phyloP scores from a whole-genome alignment of 2,329 filamentous ascomycete species.

The Dactylellina leptospora region DNA sequence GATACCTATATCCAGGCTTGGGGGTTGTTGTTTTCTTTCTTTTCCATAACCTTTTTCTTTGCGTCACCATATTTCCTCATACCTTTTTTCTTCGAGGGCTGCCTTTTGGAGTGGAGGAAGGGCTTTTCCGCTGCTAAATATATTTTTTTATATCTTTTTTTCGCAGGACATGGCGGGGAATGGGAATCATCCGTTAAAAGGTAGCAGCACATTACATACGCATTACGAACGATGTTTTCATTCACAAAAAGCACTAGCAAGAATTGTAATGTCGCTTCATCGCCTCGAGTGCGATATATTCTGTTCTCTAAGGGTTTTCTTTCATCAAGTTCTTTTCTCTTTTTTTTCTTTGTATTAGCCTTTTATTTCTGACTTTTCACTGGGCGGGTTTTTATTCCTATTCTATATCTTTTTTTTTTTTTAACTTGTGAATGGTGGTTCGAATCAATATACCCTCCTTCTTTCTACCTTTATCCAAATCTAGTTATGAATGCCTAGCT shows the following conservation, averaged over 20 bases:
- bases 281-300: slow-evolving; percentile 35
- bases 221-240: slow-evolving; percentile 43
- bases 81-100: background rate
- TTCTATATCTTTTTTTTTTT: slow-evolving; percentile 18
- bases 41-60: background rate
- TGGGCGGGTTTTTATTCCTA: slow-evolving; percentile 24
- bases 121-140: background rate
- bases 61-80: background rate
- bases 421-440: slow-evolving; percentile 18
- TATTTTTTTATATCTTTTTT: background rate
- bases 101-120: background rate
- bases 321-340: background rate
- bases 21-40: background rate
- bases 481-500: background rate
- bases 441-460: slow-evolving; percentile 17
- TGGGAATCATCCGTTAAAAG: background rate
- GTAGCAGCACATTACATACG: slow-evolving; percentile 25
- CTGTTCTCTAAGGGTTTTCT: slow-evolving; percentile 1
- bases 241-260: slow-evolving; percentile 43
- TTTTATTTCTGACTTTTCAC: slow-evolving; percentile 15
- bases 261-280: slow-evolving; percentile 37
- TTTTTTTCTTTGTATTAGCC: background rate
- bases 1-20: background rate
- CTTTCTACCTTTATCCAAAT: background rate
- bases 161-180: background rate